Percentiles rank a stretch among this genome's conserved stretches.
These are phyloP conservation scores for Quercus ilex DNA, from an alignment of 306 rosid genomes.

Conservation along the genomic window DNA sequence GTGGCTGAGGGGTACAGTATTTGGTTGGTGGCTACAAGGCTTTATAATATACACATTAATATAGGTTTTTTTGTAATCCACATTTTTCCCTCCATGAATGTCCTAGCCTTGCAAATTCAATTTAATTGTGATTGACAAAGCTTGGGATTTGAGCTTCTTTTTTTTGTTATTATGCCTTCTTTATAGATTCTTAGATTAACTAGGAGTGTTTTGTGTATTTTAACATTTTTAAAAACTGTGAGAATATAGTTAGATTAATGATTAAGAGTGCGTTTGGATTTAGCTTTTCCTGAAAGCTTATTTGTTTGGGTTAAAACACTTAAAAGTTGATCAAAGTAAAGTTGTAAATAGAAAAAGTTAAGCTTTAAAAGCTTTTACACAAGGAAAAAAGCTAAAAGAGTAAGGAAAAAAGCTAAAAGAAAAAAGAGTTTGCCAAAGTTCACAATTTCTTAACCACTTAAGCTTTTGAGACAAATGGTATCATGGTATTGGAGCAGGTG, in stretches of 20 bases:
- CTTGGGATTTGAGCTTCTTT: neutral
- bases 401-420: too few relatives aligned
- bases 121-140: neutral
- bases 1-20: neutral
- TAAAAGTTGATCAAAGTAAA: too few relatives aligned
- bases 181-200: neutral
- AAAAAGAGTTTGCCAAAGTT: too few relatives aligned
- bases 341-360: too few relatives aligned
- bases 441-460: too few relatives aligned
- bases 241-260: neutral
- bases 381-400: too few relatives aligned
- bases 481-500: too few relatives aligned
- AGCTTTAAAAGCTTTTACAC: too few relatives aligned
- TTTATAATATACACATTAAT: neutral
- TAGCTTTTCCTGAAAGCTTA: too few relatives aligned
- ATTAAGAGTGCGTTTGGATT: too few relatives aligned
- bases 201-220: neutral
- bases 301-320: too few relatives aligned
- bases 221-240: neutral
- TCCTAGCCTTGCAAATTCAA: neutral
- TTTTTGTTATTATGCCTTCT: neutral
- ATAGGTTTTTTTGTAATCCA: neutral
- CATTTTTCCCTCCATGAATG: neutral
- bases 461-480: too few relatives aligned
- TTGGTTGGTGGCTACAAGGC: neutral